phyloP scores from a whole-genome alignment of 768 basidiomycete genomes.

The Bullera alba region DNA sequence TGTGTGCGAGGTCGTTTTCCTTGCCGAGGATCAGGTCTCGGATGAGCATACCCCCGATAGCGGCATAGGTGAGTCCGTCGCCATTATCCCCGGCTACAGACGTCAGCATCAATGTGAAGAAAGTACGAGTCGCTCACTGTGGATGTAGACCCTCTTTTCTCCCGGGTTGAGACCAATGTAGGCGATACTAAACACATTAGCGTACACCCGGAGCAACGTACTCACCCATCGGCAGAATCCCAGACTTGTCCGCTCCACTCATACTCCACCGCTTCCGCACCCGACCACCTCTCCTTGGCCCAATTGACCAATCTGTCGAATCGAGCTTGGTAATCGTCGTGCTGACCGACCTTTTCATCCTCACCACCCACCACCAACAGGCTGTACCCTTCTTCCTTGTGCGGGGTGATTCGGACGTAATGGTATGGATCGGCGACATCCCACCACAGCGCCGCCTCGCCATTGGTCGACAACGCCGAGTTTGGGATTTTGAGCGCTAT shows the following conservation, averaged over 20 bases:
- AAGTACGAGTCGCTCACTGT: constrained; percentile 8
- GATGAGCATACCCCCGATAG: constrained; percentile 17
- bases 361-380: constrained; percentile 21
- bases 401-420: constrained; percentile 18
- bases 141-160: constrained; percentile 16
- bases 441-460: constrained; percentile 18
- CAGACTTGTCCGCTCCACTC: constrained; percentile 21
- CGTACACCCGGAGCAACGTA: background rate
- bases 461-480: constrained; percentile 6
- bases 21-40: constrained; percentile 13
- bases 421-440: constrained; percentile 24
- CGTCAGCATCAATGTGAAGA: background rate
- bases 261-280: constrained; percentile 10
- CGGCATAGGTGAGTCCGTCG: constrained; percentile 22
- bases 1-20: constrained; percentile 16
- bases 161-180: constrained; percentile 21
- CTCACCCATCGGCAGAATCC: constrained; percentile 21
- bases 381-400: constrained; percentile 21
- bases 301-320: constrained; percentile 16
- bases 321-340: constrained; percentile 18
- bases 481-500: constrained; percentile 16
- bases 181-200: constrained; percentile 7
- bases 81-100: constrained; percentile 21
- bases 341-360: constrained; percentile 25
- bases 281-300: constrained; percentile 18